Conservation (phyloP, 305 asterid species). For the Rubia occidens region DNA sequence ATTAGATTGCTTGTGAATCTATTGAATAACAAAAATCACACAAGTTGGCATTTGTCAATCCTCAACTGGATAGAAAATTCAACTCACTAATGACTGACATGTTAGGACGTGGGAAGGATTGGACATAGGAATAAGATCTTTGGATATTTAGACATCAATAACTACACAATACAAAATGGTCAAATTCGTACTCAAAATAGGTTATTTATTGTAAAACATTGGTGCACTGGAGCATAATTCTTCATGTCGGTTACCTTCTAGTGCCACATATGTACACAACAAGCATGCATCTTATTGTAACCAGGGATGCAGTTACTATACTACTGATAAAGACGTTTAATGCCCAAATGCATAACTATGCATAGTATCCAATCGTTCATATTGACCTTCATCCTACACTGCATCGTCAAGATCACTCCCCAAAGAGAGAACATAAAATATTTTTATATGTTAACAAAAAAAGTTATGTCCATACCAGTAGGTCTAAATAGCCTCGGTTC, state of each 20-base stretch:
- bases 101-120: neutral
- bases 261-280: neutral
- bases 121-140: neutral
- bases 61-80: neutral
- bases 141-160: neutral
- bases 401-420: neutral
- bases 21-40: neutral
- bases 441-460: neutral
- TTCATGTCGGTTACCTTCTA: neutral
- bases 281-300: neutral
- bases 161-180: too few species aligned
- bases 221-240: neutral
- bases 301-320: neutral
- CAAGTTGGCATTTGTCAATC: neutral
- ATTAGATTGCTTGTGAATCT: conserved; percentile 6
- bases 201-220: neutral
- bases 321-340: neutral
- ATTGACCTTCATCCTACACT: neutral
- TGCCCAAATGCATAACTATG: neutral
- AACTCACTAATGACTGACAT: neutral
- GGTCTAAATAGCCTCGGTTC: conserved; percentile 90
- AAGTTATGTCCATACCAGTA: conserved; percentile 51
- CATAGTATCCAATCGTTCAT: neutral
- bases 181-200: neutral
- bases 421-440: neutral